These are phyloP conservation scores for Claviceps quebecensis DNA, from an alignment of 2,329 filamentous ascomycete genomes.

Conservation along the genomic window DNA sequence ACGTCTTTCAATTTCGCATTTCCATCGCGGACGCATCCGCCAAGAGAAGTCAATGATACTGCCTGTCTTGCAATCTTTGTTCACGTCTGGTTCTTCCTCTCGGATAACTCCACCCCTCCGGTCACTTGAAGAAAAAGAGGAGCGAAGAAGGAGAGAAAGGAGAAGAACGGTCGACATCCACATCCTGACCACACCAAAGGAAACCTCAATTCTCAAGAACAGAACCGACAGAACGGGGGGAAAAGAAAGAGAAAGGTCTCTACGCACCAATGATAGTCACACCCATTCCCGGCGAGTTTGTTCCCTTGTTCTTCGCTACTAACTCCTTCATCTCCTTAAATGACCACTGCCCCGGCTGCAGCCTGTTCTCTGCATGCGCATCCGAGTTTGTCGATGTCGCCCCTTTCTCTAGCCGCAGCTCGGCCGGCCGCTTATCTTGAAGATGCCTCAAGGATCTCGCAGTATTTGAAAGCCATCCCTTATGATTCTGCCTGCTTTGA, in stretches of 20 bases:
- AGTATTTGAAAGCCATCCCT: too few species aligned
- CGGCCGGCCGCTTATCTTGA: too few species aligned
- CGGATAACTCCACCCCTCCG: not conserved
- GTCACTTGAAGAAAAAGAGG: not conserved
- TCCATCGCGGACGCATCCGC: too few species aligned
- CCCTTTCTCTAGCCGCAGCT: not conserved
- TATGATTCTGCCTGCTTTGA: too few species aligned
- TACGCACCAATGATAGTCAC: constrained; percentile 30
- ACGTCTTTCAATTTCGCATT: constrained; percentile 34
- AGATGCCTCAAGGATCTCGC: too few species aligned
- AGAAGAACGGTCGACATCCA: not conserved
- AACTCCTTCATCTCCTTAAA: constrained; percentile 36
- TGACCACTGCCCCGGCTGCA: constrained; percentile 25
- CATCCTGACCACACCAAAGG: too few species aligned
- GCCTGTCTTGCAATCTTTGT: not conserved
- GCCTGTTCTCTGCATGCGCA: not conserved
- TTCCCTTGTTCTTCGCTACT: constrained; percentile 12
- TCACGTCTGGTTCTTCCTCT: not conserved
- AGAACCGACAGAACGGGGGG: not conserved
- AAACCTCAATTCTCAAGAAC: not conserved
- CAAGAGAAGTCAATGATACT: not conserved
- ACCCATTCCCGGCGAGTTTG: constrained; percentile 10
- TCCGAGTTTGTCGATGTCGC: too few species aligned
- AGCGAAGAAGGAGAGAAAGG: not conserved
- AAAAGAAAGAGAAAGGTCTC: not conserved